phyloP scores from a whole-genome alignment of 345 rosid genomes.

The Isatis tinctoria region DNA sequence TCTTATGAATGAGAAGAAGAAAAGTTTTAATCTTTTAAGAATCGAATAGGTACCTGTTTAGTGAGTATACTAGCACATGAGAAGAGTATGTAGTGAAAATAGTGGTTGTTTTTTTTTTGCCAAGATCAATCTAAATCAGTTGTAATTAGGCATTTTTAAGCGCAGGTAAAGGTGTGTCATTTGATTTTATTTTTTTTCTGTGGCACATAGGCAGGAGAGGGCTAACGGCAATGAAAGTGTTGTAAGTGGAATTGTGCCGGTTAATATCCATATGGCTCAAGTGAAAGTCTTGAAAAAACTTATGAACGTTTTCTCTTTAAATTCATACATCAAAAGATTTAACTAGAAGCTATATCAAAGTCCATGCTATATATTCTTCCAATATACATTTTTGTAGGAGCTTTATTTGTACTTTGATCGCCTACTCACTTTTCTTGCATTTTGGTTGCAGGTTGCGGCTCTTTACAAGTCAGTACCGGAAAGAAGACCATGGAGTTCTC shows the following conservation, averaged over 20 bases:
- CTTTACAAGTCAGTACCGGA: constrained; percentile 86
- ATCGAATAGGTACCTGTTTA: not conserved
- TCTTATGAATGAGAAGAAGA: not conserved
- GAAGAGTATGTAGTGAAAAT: not conserved
- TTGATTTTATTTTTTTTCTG: not conserved
- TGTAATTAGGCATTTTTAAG: not conserved
- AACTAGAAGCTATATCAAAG: too few relatives aligned
- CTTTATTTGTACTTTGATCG: not conserved
- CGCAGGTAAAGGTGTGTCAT: not conserved
- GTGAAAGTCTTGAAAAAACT: not conserved
- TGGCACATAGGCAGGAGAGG: constrained; percentile 17
- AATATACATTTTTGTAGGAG: too few relatives aligned
- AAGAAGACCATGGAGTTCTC: constrained; percentile 93
- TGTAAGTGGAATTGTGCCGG: constrained; percentile 20
- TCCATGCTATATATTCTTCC: too few relatives aligned
- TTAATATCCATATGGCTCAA: not conserved
- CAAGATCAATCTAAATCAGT: not conserved
- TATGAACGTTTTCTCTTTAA: too few relatives aligned
- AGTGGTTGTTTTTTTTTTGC: not conserved
- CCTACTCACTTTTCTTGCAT: not conserved
- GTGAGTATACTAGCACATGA: not conserved
- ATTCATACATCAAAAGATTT: too few relatives aligned
- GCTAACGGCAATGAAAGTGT: constrained; percentile 31
- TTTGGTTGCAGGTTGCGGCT: constrained; percentile 60
- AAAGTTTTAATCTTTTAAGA: not conserved